Percentiles rank a stretch among this genome's conserved stretches.
Evolutionary conservation across 1,284 basidiomycete genomes (phyloP).

Genomic region (Leccinum holopus): DNA sequence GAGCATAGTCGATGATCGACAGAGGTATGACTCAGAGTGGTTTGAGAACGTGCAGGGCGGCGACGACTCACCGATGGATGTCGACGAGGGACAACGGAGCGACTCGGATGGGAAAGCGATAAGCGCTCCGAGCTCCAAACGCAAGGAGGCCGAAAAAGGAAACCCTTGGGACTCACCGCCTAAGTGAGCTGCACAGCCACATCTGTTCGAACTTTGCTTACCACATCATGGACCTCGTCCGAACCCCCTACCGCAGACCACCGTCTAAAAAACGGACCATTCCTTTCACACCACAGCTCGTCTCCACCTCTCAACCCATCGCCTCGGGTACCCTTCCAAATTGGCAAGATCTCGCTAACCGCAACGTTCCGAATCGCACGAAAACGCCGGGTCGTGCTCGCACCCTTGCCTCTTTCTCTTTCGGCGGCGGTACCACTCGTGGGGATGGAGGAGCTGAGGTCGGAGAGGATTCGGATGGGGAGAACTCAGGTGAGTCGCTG

Average conservation of each 20-base stretch:
- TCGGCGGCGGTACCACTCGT: too few relatives aligned
- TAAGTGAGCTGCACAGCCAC: background rate
- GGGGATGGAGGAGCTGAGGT: too few relatives aligned
- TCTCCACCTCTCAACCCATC: background rate
- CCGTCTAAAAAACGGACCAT: background rate
- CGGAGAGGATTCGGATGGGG: too few relatives aligned
- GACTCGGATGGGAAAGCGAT: background rate
- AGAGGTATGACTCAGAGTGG: background rate
- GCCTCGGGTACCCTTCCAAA: background rate
- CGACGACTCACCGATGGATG: background rate
- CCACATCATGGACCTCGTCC: background rate
- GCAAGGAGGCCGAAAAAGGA: background rate
- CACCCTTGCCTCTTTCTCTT: too few relatives aligned
- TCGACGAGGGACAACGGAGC: background rate
- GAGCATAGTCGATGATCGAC: background rate
- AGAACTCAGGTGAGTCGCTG: too few relatives aligned
- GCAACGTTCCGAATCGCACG: background rate
- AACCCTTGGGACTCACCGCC: background rate
- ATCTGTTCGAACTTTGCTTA: background rate
- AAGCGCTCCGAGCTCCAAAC: background rate
- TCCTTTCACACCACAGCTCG: background rate
- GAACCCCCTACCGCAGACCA: background rate
- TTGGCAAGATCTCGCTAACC: background rate
- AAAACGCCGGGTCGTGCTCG: background rate
- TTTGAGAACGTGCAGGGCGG: background rate